Base-by-base conservation (phyloP, 2,329 filamentous ascomycete species). In the Penicillium expansum region DNA sequence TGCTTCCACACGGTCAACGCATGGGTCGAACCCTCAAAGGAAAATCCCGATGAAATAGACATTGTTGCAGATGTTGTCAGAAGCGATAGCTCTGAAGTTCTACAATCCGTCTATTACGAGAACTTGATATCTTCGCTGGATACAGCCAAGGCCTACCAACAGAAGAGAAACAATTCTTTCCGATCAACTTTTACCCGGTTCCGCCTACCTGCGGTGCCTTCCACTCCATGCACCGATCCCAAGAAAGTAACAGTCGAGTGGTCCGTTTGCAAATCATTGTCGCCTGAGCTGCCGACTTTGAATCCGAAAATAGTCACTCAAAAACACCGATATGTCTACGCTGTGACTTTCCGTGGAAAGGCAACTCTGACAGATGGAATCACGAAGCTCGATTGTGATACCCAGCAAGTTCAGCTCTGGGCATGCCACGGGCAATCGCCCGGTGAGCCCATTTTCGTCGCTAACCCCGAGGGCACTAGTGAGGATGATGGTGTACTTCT, bases 1-100 rank as follows among this genome's bases (percentile, higher is more conserved):
- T 87, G 85, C 72, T 95, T 95, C 71, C 91, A 96, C 73, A 84
- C 83, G 0, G 78, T 91, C 68, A 95, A 95, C 63, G 83, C 89
- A 0, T 94, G 86, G 69, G 89, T 93, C 66, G 82, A 90, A 60
- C 63, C 71, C 0, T 76, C 72, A 0, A 52, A 70, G 27, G 50
- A 67, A 2, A 61, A 66, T 0, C 58, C 67, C 0, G 71, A 75
- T 2, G 52, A 64, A 6, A 74, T 75, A 5, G 79, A 86, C 57
- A 78, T 94, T 18, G 77, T 86, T 30, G 84, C 87, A 53, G 91
- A 95, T 59, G 69, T 88, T 1, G 73, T 86, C 30, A 77, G 83
- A 50, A 92, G 88, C 66, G 79, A 83, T 0, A 87, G 83, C 50
- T 74, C 83, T 0, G 85, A 90, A 56, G 78, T 92, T 16, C 76